Evolutionary conservation across 1,284 basidiomycete species (phyloP), one percentile per base, ranked within the genome.

Genomic region (Termitomyces sp.): DNA sequence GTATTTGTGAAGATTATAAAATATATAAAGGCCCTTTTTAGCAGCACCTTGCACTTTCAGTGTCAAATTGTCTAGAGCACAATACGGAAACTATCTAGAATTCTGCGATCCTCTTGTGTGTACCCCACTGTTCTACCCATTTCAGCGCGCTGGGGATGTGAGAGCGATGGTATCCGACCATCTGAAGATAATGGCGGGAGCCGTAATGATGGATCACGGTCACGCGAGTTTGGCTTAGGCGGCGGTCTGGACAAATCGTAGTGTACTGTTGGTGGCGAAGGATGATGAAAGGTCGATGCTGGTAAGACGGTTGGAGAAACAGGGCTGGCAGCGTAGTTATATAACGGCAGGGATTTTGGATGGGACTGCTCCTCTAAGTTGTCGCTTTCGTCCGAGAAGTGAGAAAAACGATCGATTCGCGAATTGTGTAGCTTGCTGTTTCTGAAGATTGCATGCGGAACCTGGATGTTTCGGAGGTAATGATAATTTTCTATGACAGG

Each of bases 401-500:
- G 71, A 13, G 72, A 70, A 57, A 72, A 71, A 31, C 77, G 75
- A 59, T 79, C 73, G 58, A 67, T 71, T 62, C 76, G 70, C 50
- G 65, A 64, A 70, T 67, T 78, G 13, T 74, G 76, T 30, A 80
- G 76, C 68, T 85, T 86, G 62, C 80, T 82, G 55, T 83, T 86
- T 44, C 80, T 71, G 63, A 84, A 88, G 26, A 88, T 71, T 9
- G 84, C 83, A 52, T 79, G 77, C 17, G 84, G 85, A 43, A 85
- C 78, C 24, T 76, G 75, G 52, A 88, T 73, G 54, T 71, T 77
- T 55, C 82, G 80, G 58, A 88, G 78, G 66, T 86, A 85, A 44
- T 86, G 81, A 59, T 86, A 88, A 62, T 78, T 77, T 59, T 88
- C 86, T 53, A 88, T 74, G 19, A 84, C 78, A 31, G 86, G 86